These are phyloP conservation scores for Tricharina praecox DNA, from an alignment of 495 filamentous ascomycete genomes.

Conservation along the genomic window DNA sequence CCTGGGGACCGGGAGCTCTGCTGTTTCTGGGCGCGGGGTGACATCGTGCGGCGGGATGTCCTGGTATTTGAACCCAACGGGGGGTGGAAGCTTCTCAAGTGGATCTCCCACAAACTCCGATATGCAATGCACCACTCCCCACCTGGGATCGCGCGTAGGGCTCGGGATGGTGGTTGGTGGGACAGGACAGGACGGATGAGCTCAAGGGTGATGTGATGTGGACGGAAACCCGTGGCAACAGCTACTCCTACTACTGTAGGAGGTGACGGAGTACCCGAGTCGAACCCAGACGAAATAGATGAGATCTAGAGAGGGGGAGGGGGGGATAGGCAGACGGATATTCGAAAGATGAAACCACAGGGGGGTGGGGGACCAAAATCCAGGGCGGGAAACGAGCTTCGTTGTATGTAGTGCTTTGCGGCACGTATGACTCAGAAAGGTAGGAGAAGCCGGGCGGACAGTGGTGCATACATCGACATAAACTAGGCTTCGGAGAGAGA, in stretches of 20 bases:
- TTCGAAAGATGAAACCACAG: constrained; percentile 3
- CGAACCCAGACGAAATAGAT: neutral
- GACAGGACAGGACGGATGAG: too few relatives aligned
- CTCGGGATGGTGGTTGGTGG: too few relatives aligned
- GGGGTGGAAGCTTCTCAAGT: too few relatives aligned
- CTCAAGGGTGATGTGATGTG: too few relatives aligned
- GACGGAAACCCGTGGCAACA: neutral
- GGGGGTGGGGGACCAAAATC: too few relatives aligned
- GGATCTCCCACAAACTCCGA: too few relatives aligned
- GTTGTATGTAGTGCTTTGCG: neutral
- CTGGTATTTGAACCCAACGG: constrained; percentile 7
- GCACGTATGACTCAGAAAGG: constrained; percentile 5
- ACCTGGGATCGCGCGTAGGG: too few relatives aligned
- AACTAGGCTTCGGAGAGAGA: too few relatives aligned
- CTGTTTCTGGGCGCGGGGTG: neutral
- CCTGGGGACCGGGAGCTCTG: neutral
- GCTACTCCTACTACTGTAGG: too few relatives aligned
- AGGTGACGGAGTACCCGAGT: neutral
- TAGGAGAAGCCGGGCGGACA: constrained; percentile 2
- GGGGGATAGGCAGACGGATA: constrained; percentile 6
- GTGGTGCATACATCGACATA: too few relatives aligned
- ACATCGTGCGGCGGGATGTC: constrained; percentile 3
- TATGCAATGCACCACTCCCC: too few relatives aligned
- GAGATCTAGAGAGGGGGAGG: constrained; percentile 5
- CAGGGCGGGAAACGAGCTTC: neutral